A percentile compares a stretch with the other conserved stretches of the same genome.
phyloP scores from a whole-genome alignment of 352 stramenopile species.

The Elongisporangium undulatum region DNA sequence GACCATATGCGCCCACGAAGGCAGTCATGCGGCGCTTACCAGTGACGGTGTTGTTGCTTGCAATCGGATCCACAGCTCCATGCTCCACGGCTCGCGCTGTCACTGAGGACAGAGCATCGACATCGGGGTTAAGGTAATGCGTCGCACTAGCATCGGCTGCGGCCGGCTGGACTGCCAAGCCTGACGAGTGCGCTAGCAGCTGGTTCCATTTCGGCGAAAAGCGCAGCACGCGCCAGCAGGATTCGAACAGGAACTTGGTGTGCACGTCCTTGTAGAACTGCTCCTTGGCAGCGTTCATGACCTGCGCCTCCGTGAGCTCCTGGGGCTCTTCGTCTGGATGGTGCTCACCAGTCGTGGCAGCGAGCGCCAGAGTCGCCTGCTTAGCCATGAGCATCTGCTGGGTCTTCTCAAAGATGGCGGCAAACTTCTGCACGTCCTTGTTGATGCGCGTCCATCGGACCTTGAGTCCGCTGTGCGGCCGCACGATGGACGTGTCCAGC shows the following conservation, averaged over 20 bases:
- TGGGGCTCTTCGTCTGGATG: slow-evolving; percentile 9
- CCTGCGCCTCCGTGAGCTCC: slow-evolving; percentile 32
- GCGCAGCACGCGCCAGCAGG: slow-evolving; percentile 65
- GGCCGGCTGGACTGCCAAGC: slow-evolving; percentile 11
- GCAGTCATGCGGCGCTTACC: slow-evolving; percentile 6
- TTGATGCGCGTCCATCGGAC: slow-evolving; percentile 83
- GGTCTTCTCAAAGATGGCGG: slow-evolving; percentile 29
- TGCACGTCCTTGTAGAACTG: slow-evolving; percentile 41
- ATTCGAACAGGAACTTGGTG: slow-evolving; percentile 65
- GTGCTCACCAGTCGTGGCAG: neutral
- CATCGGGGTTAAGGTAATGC: slow-evolving; percentile 4
- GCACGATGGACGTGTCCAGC: slow-evolving; percentile 49
- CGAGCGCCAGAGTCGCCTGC: slow-evolving; percentile 1
- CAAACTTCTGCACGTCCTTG: slow-evolving; percentile 72
- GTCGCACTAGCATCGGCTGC: slow-evolving; percentile 1
- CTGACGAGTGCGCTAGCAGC: slow-evolving; percentile 41
- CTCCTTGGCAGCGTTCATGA: slow-evolving; percentile 49
- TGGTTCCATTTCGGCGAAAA: slow-evolving; percentile 63
- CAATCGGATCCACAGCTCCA: neutral
- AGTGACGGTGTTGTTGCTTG: neutral
- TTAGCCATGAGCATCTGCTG: slow-evolving; percentile 4
- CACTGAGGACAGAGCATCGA: neutral
- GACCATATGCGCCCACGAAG: slow-evolving; percentile 6
- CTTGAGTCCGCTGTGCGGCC: slow-evolving; percentile 67
- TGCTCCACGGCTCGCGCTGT: neutral